phyloP scores from a whole-genome alignment of 2,329 filamentous ascomycete genomes.

The Microascus cirrosus region DNA sequence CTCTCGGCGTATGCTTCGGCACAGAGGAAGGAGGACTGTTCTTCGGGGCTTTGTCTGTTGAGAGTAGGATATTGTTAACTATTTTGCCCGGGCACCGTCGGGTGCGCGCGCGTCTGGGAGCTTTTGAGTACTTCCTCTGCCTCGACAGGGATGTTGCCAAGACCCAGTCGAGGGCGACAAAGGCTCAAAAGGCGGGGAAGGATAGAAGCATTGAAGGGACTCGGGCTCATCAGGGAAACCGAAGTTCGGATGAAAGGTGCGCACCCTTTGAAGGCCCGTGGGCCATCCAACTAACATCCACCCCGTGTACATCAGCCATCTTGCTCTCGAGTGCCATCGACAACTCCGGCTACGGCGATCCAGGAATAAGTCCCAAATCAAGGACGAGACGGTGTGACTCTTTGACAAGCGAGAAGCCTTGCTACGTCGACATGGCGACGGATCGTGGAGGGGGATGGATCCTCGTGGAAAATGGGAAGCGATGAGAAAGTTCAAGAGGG shows the following conservation, averaged over 20 bases:
- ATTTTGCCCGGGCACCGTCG: not conserved
- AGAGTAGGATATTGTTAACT: not conserved
- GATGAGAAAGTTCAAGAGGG: not conserved
- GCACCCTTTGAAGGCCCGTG: constrained; percentile 75
- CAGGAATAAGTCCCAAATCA: not conserved
- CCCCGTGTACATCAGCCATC: constrained; percentile 73
- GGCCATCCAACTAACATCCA: constrained; percentile 84
- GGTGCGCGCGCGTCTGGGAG: not conserved
- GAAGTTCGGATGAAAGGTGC: constrained; percentile 14
- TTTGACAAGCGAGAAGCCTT: not conserved
- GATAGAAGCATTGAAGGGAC: not conserved
- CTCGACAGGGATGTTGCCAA: not conserved
- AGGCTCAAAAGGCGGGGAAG: not conserved
- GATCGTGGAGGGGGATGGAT: not conserved
- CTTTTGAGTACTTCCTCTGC: not conserved
- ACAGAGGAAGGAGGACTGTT: not conserved
- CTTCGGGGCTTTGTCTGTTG: not conserved
- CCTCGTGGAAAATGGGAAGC: not conserved
- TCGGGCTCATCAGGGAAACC: not conserved
- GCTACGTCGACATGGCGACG: not conserved
- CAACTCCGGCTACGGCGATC: not conserved
- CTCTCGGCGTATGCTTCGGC: not conserved
- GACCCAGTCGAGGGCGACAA: not conserved
- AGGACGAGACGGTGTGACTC: not conserved
- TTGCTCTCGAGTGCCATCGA: not conserved